These are phyloP conservation scores for Tremella mesenterica DNA, from an alignment of 768 basidiomycete genomes.

Conservation along the genomic window DNA sequence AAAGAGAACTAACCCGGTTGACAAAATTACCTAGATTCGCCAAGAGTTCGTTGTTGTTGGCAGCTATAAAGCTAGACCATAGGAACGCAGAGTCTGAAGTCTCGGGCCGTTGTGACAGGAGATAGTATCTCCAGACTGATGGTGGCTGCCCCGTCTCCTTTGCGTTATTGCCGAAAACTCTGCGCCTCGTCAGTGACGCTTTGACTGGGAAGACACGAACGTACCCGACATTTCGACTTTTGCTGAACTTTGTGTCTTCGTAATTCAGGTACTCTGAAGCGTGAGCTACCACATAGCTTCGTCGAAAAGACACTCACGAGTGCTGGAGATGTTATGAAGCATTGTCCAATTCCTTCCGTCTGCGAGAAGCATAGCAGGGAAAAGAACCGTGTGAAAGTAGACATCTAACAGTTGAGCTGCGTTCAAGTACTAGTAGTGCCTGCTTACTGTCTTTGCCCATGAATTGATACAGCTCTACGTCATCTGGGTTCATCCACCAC, in stretches of 20 bases:
- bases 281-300: background rate
- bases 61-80: conserved; percentile 85
- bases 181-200: conserved; percentile 6
- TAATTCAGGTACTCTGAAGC: conserved; percentile 86
- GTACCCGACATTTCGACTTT: conserved; percentile 80
- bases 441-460: conserved; percentile 87
- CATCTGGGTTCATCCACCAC: conserved; percentile 91
- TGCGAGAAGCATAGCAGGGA: conserved; percentile 78
- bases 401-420: conserved; percentile 47
- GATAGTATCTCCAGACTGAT: conserved; percentile 94
- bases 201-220: background rate
- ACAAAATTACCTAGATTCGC: conserved; percentile 99
- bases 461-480: conserved; percentile 91
- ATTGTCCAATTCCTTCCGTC: conserved; percentile 89
- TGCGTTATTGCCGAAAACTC: conserved; percentile 87
- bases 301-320: conserved; percentile 53
- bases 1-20: conserved; percentile 55
- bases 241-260: conserved; percentile 97
- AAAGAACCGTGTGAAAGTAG: conserved; percentile 96
- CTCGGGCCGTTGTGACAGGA: conserved; percentile 85
- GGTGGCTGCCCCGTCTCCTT: conserved; percentile 86
- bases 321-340: conserved; percentile 87
- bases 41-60: conserved; percentile 84
- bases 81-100: conserved; percentile 92
- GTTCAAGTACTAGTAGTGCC: background rate